Evolutionary conservation across 305 asterid genomes (phyloP).

Genomic region (Withania somnifera): DNA sequence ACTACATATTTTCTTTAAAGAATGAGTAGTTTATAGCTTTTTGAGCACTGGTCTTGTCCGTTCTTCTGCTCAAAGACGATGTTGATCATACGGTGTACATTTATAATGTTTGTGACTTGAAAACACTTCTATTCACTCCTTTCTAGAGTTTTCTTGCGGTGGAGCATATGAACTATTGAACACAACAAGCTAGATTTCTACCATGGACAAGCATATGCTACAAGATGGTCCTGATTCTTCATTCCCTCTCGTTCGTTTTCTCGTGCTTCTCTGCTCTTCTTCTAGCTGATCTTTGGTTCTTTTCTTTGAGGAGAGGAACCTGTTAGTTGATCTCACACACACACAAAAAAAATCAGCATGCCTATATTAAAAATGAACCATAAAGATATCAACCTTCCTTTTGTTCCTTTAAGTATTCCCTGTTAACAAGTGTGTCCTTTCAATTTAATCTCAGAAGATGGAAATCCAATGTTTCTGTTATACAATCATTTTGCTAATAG

Average conservation of each 20-base stretch:
- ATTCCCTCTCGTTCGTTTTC: not conserved
- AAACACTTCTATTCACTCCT: not conserved
- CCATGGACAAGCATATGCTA: not conserved
- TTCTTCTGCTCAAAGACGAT: not conserved
- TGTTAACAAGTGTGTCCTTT: not conserved
- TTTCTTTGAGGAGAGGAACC: not conserved
- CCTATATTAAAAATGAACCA: not conserved
- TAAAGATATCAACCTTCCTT: not conserved
- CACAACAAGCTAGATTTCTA: not conserved
- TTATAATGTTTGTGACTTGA: not conserved
- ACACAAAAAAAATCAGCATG: not conserved
- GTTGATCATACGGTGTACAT: not conserved
- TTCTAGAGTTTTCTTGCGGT: not conserved
- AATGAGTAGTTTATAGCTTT: not conserved
- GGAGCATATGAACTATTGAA: not conserved
- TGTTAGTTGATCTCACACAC: not conserved
- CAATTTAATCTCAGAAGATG: not conserved
- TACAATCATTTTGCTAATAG: constrained; percentile 2
- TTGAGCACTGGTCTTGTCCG: not conserved
- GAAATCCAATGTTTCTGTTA: not conserved
- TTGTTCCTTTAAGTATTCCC: not conserved
- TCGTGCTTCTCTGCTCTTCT: not conserved
- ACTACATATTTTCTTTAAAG: not conserved
- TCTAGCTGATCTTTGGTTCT: not conserved
- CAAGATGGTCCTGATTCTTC: not conserved